Conservation (phyloP, 208 protist genomes). For the Wallacemonas rigidus region DNA sequence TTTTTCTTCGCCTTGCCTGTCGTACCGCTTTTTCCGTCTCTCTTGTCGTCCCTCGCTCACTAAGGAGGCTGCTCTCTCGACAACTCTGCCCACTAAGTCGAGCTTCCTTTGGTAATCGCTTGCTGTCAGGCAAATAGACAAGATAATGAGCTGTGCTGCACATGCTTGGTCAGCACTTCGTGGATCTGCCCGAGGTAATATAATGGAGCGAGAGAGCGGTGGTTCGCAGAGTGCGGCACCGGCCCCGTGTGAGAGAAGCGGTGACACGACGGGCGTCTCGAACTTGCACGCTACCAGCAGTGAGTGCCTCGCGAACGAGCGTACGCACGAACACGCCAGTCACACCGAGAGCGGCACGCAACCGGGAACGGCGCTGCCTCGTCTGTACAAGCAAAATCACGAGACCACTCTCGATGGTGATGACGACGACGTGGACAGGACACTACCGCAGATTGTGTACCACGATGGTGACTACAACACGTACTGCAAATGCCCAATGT, state of each 20-base stretch:
- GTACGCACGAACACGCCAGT: background rate
- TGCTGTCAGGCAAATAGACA: background rate
- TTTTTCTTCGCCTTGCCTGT: background rate
- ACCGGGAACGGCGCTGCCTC: background rate
- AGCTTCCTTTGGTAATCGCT: slow-evolving; percentile 19
- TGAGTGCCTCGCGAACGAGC: background rate
- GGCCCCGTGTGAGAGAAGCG: background rate
- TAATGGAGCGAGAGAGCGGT: background rate
- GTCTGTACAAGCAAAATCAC: background rate
- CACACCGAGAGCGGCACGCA: background rate
- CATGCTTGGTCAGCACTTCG: background rate
- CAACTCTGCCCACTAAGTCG: background rate
- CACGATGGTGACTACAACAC: slow-evolving; percentile 14
- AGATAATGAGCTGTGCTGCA: background rate
- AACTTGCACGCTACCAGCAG: background rate
- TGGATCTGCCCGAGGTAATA: background rate
- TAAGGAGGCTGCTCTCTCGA: background rate
- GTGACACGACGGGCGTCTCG: background rate
- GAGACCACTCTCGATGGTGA: background rate
- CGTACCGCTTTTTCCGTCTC: no score
- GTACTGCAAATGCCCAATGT: slow-evolving; percentile 73
- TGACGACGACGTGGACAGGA: background rate
- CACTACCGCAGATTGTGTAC: slow-evolving; percentile 4
- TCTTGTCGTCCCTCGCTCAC: no score
- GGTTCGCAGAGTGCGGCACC: background rate